Evolutionary conservation across 1,139 yeast species (phyloP).

Genomic region (Hyphopichia buzzinii): DNA sequence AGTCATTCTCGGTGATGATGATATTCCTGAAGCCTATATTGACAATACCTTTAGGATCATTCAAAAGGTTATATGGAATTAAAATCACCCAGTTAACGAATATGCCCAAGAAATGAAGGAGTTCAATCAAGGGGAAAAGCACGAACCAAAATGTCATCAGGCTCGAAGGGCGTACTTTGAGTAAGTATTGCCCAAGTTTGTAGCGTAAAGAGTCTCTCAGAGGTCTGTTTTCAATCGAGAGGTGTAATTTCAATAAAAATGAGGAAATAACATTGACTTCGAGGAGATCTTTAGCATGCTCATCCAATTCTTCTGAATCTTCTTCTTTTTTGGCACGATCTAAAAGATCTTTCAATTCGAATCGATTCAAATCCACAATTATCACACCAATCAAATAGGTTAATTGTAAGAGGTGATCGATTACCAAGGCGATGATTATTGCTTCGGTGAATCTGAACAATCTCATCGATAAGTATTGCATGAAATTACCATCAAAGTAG

Average conservation of each 20-base stretch:
- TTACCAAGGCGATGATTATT: conserved; percentile 36
- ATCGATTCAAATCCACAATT: conserved; percentile 62
- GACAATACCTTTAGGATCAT: conserved; percentile 16
- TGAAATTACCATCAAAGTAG: conserved; percentile 19
- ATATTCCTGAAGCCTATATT: conserved; percentile 16
- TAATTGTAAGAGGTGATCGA: conserved; percentile 59
- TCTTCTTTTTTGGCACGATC: conserved; percentile 1
- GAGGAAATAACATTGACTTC: conserved; percentile 30
- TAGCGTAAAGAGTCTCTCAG: conserved; percentile 21
- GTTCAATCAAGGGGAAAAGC: conserved; percentile 14
- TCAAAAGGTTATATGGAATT: conserved; percentile 22
- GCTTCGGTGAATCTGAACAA: conserved; percentile 17
- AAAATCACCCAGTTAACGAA: conserved; percentile 27
- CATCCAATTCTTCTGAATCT: neutral
- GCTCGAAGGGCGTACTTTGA: conserved; percentile 34
- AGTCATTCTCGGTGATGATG: conserved; percentile 18
- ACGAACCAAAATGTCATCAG: conserved; percentile 18
- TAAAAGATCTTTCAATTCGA: conserved; percentile 57
- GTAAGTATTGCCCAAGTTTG: conserved; percentile 32
- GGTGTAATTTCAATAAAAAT: conserved; percentile 18
- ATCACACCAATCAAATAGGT: conserved; percentile 65
- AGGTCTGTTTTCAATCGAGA: conserved; percentile 17
- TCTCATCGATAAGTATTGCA: conserved; percentile 16
- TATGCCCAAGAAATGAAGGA: conserved; percentile 17
- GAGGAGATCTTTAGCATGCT: conserved; percentile 3